Base-by-base conservation (phyloP, 2,329 filamentous ascomycete species). In the Dothiorella sarmentorum region DNA sequence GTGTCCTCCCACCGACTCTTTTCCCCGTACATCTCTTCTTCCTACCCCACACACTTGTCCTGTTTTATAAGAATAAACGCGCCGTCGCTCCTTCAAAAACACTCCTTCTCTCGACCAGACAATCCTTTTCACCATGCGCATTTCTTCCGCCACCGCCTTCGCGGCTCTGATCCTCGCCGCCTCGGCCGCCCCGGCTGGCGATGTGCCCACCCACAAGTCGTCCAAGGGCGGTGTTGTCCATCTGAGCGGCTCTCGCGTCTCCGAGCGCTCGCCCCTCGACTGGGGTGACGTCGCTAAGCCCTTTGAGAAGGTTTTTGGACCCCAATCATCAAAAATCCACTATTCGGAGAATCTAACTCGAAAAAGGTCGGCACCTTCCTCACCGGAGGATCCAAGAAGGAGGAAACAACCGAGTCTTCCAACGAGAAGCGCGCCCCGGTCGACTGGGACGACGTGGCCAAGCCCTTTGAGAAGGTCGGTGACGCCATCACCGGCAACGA, bases 151-250 rank as follows among this genome's bases (percentile, higher is more conserved):
- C 15, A 29, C 49, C 24, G 35, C 35, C 35, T 13, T 27, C 24
- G 49, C 49, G 15, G 35, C 24, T 17, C 49, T 53, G 22, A 20
- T 53, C 49, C 22, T 40, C 2, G 49, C 49, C 49, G 49, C 49
- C 35, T 11, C 27, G 33, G 49, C 49, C 49, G 49, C 49, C 35
- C 49, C 49, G 22, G 49, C 35, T n/a, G n/a, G n/a, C 35, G n/a
- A 40, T 33, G 33, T 53, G 22, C 49, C 49, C 35, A 53, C 49
- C 49, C 49, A 53, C 49, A 53, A 53, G 49, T n/a, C 49, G 17
- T 26, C 49, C 49, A 40, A 29, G 35, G n/a, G 22, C 24, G 22
- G 33, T 24, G 49, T 53, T 24, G 49, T 53, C 49, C 7, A 51
- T 3, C 47, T 51, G 18, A n/a, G 7, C 49, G 49, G 35, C 49